Evolutionary conservation across 192 early-diverging fungal species (phyloP).

Genomic region (Coemansia sp.): DNA sequence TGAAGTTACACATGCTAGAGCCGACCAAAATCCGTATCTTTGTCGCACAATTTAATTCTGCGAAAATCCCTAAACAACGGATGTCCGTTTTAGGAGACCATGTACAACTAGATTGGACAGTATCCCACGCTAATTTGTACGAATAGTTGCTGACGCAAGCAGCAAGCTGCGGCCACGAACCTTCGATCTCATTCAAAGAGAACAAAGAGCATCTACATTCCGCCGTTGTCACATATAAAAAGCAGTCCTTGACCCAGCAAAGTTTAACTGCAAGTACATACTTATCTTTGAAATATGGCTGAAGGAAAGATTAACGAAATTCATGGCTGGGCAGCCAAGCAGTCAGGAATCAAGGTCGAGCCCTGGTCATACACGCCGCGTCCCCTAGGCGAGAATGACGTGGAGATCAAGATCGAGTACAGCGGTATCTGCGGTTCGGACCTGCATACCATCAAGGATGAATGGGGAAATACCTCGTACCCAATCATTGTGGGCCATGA

Average conservation of each 20-base stretch:
- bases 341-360: constrained; percentile 29
- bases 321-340: constrained; percentile 47
- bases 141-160: no score
- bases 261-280: neutral
- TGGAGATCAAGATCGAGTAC: constrained; percentile 72
- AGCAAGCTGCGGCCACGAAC: no score
- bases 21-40: no score
- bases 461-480: constrained; percentile 53
- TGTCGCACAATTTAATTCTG: no score
- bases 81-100: no score
- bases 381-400: constrained; percentile 58
- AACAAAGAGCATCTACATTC: no score
- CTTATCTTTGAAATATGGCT: constrained; percentile 9
- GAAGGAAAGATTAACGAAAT: constrained; percentile 47
- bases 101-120: no score
- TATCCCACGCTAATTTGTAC: no score
- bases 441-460: constrained; percentile 65
- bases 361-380: constrained; percentile 58
- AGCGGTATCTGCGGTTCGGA: constrained; percentile 79
- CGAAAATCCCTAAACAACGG: no score
- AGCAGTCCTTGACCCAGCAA: no score
- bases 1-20: no score
- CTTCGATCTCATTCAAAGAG: no score
- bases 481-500: constrained; percentile 66
- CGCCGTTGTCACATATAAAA: neutral